These are phyloP conservation scores for Giardia muris DNA, from an alignment of 208 protist genomes.

Conservation along the genomic window DNA sequence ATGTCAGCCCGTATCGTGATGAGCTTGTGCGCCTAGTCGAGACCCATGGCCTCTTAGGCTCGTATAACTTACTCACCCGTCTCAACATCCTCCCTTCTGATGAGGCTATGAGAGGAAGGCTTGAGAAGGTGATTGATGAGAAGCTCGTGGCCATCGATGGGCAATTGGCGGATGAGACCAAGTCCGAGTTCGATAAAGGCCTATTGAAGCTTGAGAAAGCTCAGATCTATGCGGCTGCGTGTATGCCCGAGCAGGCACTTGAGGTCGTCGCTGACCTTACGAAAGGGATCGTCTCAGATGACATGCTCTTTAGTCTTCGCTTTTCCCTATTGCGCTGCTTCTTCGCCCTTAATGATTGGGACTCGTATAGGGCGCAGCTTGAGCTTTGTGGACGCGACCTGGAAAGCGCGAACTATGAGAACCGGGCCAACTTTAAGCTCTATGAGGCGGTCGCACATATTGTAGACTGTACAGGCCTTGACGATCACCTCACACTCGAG, in stretches of 20 bases:
- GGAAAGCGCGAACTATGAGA: not conserved
- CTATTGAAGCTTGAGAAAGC: not conserved
- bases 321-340: not conserved
- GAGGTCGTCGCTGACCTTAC: not conserved
- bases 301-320: not conserved
- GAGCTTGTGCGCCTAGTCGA: not conserved
- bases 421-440: not conserved
- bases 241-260: not conserved
- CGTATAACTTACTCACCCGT: not conserved
- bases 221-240: not conserved
- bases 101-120: not conserved
- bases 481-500: not conserved
- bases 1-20: too few relatives aligned
- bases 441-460: not conserved
- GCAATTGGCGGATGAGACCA: not conserved
- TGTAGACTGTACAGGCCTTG: not conserved
- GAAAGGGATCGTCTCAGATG: not conserved
- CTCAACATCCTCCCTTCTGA: not conserved
- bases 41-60: not conserved
- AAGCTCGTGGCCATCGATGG: not conserved
- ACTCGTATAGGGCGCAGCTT: not conserved
- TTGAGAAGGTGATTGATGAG: not conserved
- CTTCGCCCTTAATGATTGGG: not conserved
- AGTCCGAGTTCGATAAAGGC: not conserved
- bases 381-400: not conserved